Conservation (phyloP, 306 rosid species). For the Lagenaria siceraria region DNA sequence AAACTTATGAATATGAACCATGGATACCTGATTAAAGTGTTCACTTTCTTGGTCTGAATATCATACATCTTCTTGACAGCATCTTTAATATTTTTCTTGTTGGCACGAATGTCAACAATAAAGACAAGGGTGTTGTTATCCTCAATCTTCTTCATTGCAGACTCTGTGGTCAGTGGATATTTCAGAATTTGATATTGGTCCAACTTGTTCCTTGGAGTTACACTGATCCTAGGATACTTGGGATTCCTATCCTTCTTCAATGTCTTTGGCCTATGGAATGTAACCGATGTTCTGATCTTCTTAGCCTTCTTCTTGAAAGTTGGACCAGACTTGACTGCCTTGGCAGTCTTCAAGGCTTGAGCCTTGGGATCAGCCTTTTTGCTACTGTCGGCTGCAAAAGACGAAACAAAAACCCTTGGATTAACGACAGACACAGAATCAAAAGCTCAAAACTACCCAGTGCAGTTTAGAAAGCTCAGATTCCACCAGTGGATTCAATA, state of each 20-base stretch:
- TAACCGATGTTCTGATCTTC: slow-evolving; percentile 6
- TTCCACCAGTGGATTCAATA: background rate
- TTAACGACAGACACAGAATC: background rate
- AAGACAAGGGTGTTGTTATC: slow-evolving; percentile 29
- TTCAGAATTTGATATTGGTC: slow-evolving; percentile 84
- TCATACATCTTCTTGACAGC: slow-evolving; percentile 10
- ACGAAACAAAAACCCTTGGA: background rate
- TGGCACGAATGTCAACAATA: slow-evolving; percentile 75
- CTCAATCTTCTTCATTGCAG: slow-evolving; percentile 21
- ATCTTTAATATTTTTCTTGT: slow-evolving; percentile 39
- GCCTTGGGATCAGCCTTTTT: slow-evolving; percentile 5
- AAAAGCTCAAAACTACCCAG: background rate
- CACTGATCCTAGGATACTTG: slow-evolving; percentile 76
- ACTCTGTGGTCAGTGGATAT: slow-evolving; percentile 65
- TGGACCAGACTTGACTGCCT: slow-evolving; percentile 8
- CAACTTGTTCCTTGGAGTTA: slow-evolving; percentile 77
- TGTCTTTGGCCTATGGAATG: slow-evolving; percentile 10
- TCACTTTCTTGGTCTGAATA: slow-evolving; percentile 9
- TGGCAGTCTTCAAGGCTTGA: slow-evolving; percentile 10
- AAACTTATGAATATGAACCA: background rate
- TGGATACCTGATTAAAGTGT: slow-evolving; percentile 3
- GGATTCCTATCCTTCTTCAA: slow-evolving; percentile 17
- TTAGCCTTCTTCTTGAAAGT: slow-evolving; percentile 5
- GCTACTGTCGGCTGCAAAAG: background rate
- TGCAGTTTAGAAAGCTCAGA: background rate